phyloP scores from a whole-genome alignment of 2,329 filamentous ascomycete species.

The Talaromyces sp. region DNA sequence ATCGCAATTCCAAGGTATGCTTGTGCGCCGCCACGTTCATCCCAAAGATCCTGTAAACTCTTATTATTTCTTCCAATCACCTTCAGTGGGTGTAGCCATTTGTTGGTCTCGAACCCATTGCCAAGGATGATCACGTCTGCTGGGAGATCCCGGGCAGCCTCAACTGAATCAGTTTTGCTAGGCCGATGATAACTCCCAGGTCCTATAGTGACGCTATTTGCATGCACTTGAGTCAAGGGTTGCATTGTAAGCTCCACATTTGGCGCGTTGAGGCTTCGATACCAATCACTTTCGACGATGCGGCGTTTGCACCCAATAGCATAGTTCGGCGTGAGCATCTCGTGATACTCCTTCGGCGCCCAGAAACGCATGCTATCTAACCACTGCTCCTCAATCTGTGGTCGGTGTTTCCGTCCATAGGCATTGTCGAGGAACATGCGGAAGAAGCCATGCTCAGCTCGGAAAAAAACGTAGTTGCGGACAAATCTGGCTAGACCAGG shows the following conservation, averaged over 20 bases:
- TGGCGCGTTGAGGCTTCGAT: conserved; percentile 54
- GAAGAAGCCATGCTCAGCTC: conserved; percentile 23
- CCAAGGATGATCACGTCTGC: conserved; percentile 65
- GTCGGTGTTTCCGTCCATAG: conserved; percentile 43
- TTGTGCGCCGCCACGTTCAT: conserved; percentile 60
- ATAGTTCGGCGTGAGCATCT: conserved; percentile 65
- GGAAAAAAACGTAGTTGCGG: conserved; percentile 49
- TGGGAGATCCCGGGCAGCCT: conserved; percentile 47
- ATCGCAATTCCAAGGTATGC: conserved; percentile 64
- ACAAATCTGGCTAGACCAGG: conserved; percentile 55
- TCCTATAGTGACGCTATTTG: conserved; percentile 55
- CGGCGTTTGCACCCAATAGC: conserved; percentile 66
- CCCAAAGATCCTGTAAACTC: conserved; percentile 60
- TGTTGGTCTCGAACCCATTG: conserved; percentile 62
- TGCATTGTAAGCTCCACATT: conserved; percentile 60
- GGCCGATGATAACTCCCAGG: conserved; percentile 53
- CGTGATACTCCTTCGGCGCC: conserved; percentile 63
- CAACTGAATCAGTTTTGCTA: conserved; percentile 29
- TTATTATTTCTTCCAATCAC: conserved; percentile 56
- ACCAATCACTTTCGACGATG: conserved; percentile 62
- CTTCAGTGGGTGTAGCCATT: conserved; percentile 57
- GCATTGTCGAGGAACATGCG: conserved; percentile 19
- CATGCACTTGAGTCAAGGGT: conserved; percentile 52
- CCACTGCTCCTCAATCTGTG: conserved; percentile 46
- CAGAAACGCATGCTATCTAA: conserved; percentile 51